Evolutionary conservation across 306 rosid species (phyloP), one percentile per base, ranked within the genome.

Genomic region (Arachis stenosperma): DNA sequence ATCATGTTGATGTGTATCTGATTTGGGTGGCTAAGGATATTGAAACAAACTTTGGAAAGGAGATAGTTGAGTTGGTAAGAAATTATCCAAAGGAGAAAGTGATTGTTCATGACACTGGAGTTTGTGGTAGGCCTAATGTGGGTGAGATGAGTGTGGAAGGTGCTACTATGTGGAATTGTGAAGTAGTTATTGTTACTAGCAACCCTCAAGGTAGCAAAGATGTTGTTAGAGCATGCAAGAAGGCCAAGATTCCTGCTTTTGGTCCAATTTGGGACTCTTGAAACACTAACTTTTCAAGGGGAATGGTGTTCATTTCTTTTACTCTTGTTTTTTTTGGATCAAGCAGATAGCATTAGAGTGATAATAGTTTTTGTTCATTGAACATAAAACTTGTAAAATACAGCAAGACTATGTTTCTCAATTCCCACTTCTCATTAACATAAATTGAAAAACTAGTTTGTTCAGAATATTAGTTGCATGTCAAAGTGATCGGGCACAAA

Each of bases 11-110:
- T 22, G 93, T 90, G 39, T 76, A 62, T 55, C 12, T 88, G 8
- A 67, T 90, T 8, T 90, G 96, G 93, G 96, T 90, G 66, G 93
- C 93, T 0, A 88, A 86, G 73, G 88, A 88, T 44, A 88, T 90
- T 58, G 91, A 90, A 37, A 22, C 70, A 54, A 90, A 90, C 75
- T 90, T 81, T 64, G 91, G 96, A 6, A 84, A 67, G 9, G 90
- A 86, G 75, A 86, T 86, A 6, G 56, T 5, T 3, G 87, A 77
- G 30, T 71, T 84, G 80, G 78, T 88, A 13, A 70, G 67, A 51
- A 83, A 65, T 3, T 77, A 79, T 39, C 67, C 89, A 2, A 79
- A 75, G 52, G 87, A 84, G 56, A 90, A 81, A 74, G 74, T 88
- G 55, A 73, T 88, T 15, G 82, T 84, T 59, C 91, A 90, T 65